Evolutionary conservation across 2,329 filamentous ascomycete genomes (phyloP).

Genomic region (Fusarium sp.): DNA sequence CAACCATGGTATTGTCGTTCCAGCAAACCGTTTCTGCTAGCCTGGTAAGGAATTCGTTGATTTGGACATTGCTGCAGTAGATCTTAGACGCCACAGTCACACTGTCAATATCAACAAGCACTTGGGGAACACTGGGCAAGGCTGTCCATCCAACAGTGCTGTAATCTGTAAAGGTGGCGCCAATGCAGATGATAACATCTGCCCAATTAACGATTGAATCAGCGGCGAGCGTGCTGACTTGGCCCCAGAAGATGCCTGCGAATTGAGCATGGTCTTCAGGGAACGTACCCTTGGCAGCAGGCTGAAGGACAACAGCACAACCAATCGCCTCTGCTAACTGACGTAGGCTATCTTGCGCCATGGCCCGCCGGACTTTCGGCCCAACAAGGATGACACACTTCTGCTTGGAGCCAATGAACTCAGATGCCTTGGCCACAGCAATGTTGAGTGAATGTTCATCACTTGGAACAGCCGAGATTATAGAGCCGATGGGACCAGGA

Average conservation of each 20-base stretch:
- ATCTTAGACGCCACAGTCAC: background rate
- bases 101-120: background rate
- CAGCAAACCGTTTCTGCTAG: background rate
- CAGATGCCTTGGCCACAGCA: background rate
- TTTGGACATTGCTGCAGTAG: background rate
- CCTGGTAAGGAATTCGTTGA: background rate
- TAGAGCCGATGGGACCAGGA: background rate
- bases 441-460: background rate
- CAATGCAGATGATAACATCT: background rate
- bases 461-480: background rate
- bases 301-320: background rate
- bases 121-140: background rate
- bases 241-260: background rate
- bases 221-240: background rate
- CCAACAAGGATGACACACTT: background rate
- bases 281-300: background rate
- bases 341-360: background rate
- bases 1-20: background rate
- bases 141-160: conserved; percentile 1
- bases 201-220: background rate
- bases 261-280: background rate
- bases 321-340: background rate
- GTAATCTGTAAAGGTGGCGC: background rate
- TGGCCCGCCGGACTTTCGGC: background rate
- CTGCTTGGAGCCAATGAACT: background rate